phyloP scores from a whole-genome alignment of 2,329 filamentous ascomycete species.

The Cadophora sp. region DNA sequence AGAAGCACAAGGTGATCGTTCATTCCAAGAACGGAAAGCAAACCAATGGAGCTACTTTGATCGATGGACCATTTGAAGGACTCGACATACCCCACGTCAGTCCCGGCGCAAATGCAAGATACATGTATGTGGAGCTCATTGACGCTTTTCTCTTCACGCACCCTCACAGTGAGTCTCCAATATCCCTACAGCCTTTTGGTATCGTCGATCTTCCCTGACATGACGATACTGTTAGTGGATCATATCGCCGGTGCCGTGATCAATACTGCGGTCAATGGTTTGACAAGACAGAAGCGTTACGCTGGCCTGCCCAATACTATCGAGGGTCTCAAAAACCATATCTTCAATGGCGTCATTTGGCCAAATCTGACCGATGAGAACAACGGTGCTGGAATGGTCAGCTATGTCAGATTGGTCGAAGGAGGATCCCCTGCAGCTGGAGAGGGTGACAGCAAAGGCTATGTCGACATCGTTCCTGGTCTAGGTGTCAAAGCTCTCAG shows the following conservation, averaged over 20 bases:
- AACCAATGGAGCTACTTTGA: slow-evolving; percentile 50
- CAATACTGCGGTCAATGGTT: slow-evolving; percentile 87
- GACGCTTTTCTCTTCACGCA: slow-evolving; percentile 94
- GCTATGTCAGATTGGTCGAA: slow-evolving; percentile 86
- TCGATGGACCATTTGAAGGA: slow-evolving; percentile 79
- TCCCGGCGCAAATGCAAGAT: slow-evolving; percentile 77
- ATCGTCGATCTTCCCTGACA: neutral
- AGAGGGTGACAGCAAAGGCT: slow-evolving; percentile 80
- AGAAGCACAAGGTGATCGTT: slow-evolving; percentile 23
- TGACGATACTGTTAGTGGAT: slow-evolving; percentile 53
- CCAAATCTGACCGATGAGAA: slow-evolving; percentile 97
- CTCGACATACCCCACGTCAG: slow-evolving; percentile 72
- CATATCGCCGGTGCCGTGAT: slow-evolving; percentile 91
- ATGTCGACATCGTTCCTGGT: slow-evolving; percentile 86
- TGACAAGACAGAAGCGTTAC: slow-evolving; percentile 81
- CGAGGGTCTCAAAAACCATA: slow-evolving; percentile 87
- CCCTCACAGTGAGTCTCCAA: slow-evolving; percentile 62
- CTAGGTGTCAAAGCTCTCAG: slow-evolving; percentile 87
- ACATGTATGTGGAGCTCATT: slow-evolving; percentile 80
- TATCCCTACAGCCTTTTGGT: no score
- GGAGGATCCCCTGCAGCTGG: slow-evolving; percentile 87
- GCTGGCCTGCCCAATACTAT: slow-evolving; percentile 91
- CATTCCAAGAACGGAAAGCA: neutral
- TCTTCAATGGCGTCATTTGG: slow-evolving; percentile 99
- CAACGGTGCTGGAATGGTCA: slow-evolving; percentile 89